These are phyloP conservation scores for Castanea sativa DNA, from an alignment of 306 rosid species.

Conservation along the genomic window DNA sequence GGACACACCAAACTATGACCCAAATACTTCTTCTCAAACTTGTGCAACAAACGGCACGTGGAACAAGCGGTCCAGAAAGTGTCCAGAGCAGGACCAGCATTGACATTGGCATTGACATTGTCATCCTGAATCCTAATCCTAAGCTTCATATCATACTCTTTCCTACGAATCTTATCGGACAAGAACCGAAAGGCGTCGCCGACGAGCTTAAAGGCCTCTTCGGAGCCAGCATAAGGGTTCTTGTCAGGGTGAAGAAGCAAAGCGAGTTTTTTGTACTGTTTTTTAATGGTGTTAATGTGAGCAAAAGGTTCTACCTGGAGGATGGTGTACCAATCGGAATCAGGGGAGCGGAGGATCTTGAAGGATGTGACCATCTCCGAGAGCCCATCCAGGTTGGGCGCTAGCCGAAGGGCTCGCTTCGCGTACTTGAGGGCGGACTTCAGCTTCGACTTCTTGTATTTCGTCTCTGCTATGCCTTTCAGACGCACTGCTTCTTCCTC, in stretches of 20 bases:
- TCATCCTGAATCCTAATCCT: constrained; percentile 61
- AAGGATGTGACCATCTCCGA: constrained; percentile 63
- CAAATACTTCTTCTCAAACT: constrained; percentile 73
- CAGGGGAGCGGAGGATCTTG: constrained; percentile 41
- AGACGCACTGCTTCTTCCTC: constrained; percentile 48
- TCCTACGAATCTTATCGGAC: constrained; percentile 54
- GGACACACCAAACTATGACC: constrained; percentile 70
- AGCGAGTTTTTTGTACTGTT: constrained; percentile 72
- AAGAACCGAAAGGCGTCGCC: constrained; percentile 62
- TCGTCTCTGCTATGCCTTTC: constrained; percentile 46
- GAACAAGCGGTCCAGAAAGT: constrained; percentile 86
- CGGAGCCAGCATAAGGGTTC: constrained; percentile 50
- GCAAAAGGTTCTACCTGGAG: constrained; percentile 70
- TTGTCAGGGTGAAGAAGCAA: constrained; percentile 67
- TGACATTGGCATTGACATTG: constrained; percentile 36
- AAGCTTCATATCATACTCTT: constrained; percentile 61
- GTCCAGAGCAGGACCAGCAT: constrained; percentile 16
- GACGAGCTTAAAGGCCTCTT: constrained; percentile 76
- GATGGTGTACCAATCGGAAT: constrained; percentile 54
- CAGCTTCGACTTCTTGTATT: constrained; percentile 43
- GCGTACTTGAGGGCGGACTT: constrained; percentile 68
- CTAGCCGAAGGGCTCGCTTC: constrained; percentile 50
- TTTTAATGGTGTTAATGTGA: constrained; percentile 43
- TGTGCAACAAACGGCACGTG: constrained; percentile 71
- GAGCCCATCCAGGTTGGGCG: constrained; percentile 47